Percentiles rank a stretch among this genome's conserved stretches.
Conservation (phyloP, 106 monocot species). For the Vanilla planifolia region DNA sequence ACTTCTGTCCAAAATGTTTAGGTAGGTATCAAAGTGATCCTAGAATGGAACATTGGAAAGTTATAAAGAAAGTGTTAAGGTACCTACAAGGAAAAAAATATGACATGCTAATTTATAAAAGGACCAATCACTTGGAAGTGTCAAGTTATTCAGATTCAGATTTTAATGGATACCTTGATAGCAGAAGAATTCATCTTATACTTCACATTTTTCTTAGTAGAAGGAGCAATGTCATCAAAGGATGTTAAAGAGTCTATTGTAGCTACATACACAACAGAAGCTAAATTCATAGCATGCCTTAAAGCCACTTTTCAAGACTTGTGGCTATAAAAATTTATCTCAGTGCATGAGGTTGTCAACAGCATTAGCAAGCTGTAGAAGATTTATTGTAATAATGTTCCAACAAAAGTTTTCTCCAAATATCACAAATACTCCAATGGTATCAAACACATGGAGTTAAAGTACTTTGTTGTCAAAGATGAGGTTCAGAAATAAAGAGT, state of each 20-base stretch:
- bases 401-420: constrained; percentile 4
- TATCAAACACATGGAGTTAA: constrained; percentile 9
- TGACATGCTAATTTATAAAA: constrained; percentile 1
- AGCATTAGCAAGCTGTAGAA: constrained; percentile 4
- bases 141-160: constrained; percentile 5
- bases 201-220: no score
- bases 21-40: constrained; percentile 7
- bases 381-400: constrained; percentile 10
- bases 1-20: not conserved
- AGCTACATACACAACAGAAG: constrained; percentile 7
- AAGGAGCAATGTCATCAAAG: no score
- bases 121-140: not conserved
- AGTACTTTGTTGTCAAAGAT: constrained; percentile 6
- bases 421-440: constrained; percentile 11
- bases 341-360: not conserved
- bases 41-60: constrained; percentile 1
- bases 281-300: constrained; percentile 10
- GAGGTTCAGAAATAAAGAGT: not conserved
- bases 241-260: not conserved
- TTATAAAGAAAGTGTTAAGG: not conserved
- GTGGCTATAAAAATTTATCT: not conserved
- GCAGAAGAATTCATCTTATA: no score
- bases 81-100: constrained; percentile 8
- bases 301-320: constrained; percentile 2
- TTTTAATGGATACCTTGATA: no score